phyloP scores from a whole-genome alignment of 768 basidiomycete species.

The Pulveroboletus sp. region DNA sequence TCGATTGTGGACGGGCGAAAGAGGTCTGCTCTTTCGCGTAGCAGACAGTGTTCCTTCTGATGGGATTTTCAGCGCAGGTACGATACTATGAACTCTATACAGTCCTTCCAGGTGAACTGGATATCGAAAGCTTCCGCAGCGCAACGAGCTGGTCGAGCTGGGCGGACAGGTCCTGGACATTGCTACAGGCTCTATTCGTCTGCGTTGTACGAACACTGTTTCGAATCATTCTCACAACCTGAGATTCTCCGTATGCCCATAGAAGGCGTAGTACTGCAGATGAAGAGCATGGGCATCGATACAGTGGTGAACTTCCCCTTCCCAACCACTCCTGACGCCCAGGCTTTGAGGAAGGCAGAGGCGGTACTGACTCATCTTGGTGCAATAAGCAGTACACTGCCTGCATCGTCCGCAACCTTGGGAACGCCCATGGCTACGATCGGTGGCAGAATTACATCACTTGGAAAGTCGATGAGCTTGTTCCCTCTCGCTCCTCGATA shows the following conservation, averaged over 20 bases:
- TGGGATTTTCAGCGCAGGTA: slow-evolving; percentile 61
- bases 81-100: slow-evolving; percentile 76
- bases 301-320: slow-evolving; percentile 97
- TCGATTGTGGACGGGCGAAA: slow-evolving; percentile 93
- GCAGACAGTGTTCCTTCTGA: not conserved
- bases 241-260: slow-evolving; percentile 96
- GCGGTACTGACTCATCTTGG: slow-evolving; percentile 75
- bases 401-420: slow-evolving; percentile 17
- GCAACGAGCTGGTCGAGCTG: slow-evolving; percentile 93
- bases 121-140: slow-evolving; percentile 92
- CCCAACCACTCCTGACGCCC: slow-evolving; percentile 88
- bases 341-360: slow-evolving; percentile 76
- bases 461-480: slow-evolving; percentile 89
- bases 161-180: slow-evolving; percentile 96
- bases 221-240: slow-evolving; percentile 80
- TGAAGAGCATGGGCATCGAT: slow-evolving; percentile 99
- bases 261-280: slow-evolving; percentile 93
- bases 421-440: slow-evolving; percentile 23
- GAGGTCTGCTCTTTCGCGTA: slow-evolving; percentile 49
- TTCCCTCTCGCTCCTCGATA: slow-evolving; percentile 94
- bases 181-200: slow-evolving; percentile 97
- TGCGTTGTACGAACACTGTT: slow-evolving; percentile 89
- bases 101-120: slow-evolving; percentile 91
- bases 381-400: slow-evolving; percentile 51
- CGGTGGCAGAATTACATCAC: slow-evolving; percentile 73